Evolutionary conservation across 2,329 filamentous ascomycete genomes (phyloP).

Genomic region (Clonostachys chloroleuca): DNA sequence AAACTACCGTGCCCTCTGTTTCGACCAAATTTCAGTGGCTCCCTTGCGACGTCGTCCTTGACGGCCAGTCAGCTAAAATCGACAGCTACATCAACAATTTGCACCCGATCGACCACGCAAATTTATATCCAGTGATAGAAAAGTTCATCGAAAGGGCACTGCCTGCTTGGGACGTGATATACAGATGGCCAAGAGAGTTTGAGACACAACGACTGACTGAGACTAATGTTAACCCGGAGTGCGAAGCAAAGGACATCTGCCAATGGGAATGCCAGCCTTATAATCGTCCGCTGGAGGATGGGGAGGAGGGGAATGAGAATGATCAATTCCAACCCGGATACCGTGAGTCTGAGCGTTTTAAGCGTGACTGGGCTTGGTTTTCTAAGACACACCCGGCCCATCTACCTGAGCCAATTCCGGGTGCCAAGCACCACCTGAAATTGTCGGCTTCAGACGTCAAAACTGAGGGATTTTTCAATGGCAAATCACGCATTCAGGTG

Average conservation of each 20-base stretch:
- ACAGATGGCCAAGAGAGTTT: conserved; percentile 21
- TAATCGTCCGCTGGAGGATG: conserved; percentile 14
- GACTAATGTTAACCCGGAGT: conserved; percentile 7
- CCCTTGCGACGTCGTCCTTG: conserved; percentile 40
- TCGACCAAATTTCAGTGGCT: conserved; percentile 38
- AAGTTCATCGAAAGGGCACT: conserved; percentile 32
- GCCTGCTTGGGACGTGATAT: conserved; percentile 37
- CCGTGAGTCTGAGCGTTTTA: conserved; percentile 7
- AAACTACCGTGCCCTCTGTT: neutral
- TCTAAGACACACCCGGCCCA: conserved; percentile 12
- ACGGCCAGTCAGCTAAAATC: conserved; percentile 29
- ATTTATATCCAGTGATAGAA: conserved; percentile 34
- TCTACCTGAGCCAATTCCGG: conserved; percentile 7
- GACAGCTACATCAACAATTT: conserved; percentile 50
- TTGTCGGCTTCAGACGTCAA: conserved; percentile 14
- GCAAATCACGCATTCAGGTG: conserved; percentile 43
- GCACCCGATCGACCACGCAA: conserved; percentile 32
- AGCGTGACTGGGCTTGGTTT: conserved; percentile 20
- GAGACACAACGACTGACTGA: conserved; percentile 14
- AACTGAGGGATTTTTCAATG: conserved; percentile 18
- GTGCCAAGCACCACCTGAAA: neutral
- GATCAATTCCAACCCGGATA: conserved; percentile 8
- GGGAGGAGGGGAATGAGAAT: conserved; percentile 12
- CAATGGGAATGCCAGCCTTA: conserved; percentile 6
- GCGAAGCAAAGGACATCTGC: conserved; percentile 5